Conservation (phyloP, 129 eudicot species). For the Solidago caesia region DNA sequence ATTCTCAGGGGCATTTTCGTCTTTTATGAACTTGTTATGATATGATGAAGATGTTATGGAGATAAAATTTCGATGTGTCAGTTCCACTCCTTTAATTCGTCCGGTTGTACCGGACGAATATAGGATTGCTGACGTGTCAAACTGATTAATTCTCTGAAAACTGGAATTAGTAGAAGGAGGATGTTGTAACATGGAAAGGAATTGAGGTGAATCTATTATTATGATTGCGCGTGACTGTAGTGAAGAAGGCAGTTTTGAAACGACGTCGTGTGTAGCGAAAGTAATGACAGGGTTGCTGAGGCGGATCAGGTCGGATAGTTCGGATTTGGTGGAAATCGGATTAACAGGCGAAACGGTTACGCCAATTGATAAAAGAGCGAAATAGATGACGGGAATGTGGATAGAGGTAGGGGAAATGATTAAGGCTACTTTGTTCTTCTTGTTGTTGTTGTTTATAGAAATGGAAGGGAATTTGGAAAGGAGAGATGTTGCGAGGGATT, state of each 20-base stretch:
- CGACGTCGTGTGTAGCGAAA: conserved; percentile 47
- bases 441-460: conserved; percentile 19
- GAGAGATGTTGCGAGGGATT: conserved; percentile 53
- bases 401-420: conserved; percentile 62
- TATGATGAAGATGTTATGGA: conserved; percentile 35
- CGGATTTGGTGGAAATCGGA: conserved; percentile 66
- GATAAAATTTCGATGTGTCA: conserved; percentile 76
- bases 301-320: conserved; percentile 56
- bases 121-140: conserved; percentile 69
- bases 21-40: conserved; percentile 13
- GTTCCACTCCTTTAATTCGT: conserved; percentile 74
- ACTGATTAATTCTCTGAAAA: conserved; percentile 28
- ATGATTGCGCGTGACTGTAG: conserved; percentile 31
- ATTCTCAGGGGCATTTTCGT: conserved; percentile 1
- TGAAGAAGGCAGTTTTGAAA: conserved; percentile 41
- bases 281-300: conserved; percentile 56
- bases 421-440: conserved; percentile 56
- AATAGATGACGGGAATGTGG: conserved; percentile 66
- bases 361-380: conserved; percentile 72
- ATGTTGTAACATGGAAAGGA: conserved; percentile 42
- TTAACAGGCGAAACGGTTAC: conserved; percentile 72
- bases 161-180: not conserved
- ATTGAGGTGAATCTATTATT: conserved; percentile 58
- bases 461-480: conserved; percentile 39
- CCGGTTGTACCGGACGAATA: conserved; percentile 97